A percentile compares a stretch with the other conserved stretches of the same genome.
These are phyloP conservation scores for Podaxis sp. DNA, from an alignment of 768 basidiomycete species.

Conservation along the genomic window DNA sequence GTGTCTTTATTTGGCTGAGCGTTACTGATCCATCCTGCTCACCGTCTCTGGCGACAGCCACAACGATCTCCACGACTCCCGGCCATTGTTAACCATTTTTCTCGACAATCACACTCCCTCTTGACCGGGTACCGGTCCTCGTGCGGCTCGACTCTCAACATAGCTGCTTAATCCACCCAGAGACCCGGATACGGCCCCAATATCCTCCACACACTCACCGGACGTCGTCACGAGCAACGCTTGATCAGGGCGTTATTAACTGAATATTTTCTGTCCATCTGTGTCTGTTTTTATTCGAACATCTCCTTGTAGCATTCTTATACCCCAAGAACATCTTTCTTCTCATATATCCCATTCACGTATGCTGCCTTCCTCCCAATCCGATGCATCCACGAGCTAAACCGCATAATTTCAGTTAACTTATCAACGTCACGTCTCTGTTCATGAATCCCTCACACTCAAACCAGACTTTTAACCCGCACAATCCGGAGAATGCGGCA, in stretches of 20 bases:
- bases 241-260: neutral
- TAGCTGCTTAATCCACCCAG: neutral
- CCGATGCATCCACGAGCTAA: neutral
- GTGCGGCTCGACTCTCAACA: neutral
- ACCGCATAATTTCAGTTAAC: neutral
- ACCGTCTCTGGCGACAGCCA: neutral
- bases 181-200: neutral
- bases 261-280: neutral
- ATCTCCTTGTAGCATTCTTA: neutral
- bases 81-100: neutral
- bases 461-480: neutral
- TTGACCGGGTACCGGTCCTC: neutral
- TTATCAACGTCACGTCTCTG: neutral
- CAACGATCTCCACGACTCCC: neutral
- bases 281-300: neutral
- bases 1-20: slow-evolving; percentile 6
- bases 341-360: neutral
- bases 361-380: neutral
- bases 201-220: neutral
- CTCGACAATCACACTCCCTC: neutral
- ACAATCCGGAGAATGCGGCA: neutral
- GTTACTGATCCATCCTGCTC: neutral
- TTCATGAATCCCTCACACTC: neutral
- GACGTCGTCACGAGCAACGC: neutral
- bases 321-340: neutral